These are phyloP conservation scores for Pseudozyma flocculosa DNA, from an alignment of 1,284 basidiomycete species.

Conservation along the genomic window DNA sequence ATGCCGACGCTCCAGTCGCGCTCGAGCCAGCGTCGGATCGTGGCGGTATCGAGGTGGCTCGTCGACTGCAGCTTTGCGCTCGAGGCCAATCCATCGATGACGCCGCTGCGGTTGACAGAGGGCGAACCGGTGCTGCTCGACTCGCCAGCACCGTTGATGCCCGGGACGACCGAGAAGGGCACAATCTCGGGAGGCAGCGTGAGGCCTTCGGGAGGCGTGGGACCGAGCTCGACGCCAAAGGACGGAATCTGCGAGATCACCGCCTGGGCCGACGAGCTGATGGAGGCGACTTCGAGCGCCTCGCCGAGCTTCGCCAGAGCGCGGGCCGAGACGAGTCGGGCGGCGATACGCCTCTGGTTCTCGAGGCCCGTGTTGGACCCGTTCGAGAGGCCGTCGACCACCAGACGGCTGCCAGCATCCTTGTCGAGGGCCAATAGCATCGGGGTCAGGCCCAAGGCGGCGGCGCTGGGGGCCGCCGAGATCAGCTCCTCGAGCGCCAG, in stretches of 20 bases:
- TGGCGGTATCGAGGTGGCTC: conserved; percentile 23
- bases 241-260: conserved; percentile 29
- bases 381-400: conserved; percentile 48
- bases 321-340: conserved; percentile 69
- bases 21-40: conserved; percentile 44
- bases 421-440: conserved; percentile 78
- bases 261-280: conserved; percentile 19
- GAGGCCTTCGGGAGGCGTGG: conserved; percentile 21
- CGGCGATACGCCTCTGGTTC: conserved; percentile 63
- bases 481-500: conserved; percentile 71
- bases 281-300: conserved; percentile 66
- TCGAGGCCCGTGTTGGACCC: conserved; percentile 45
- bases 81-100: conserved; percentile 31
- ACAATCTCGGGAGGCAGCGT: conserved; percentile 32
- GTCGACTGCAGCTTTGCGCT: conserved; percentile 40
- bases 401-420: conserved; percentile 61
- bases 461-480: conserved; percentile 70
- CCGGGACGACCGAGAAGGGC: conserved; percentile 23
- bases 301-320: conserved; percentile 71
- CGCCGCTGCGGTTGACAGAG: conserved; percentile 15
- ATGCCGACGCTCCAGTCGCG: conserved; percentile 51
- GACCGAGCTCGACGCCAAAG: conserved; percentile 29
- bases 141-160: conserved; percentile 22
- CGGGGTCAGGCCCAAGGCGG: conserved; percentile 75
- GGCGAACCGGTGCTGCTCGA: conserved; percentile 23